phyloP scores from a whole-genome alignment of 2,329 filamentous ascomycete species.

The Fusarium beomiforme region DNA sequence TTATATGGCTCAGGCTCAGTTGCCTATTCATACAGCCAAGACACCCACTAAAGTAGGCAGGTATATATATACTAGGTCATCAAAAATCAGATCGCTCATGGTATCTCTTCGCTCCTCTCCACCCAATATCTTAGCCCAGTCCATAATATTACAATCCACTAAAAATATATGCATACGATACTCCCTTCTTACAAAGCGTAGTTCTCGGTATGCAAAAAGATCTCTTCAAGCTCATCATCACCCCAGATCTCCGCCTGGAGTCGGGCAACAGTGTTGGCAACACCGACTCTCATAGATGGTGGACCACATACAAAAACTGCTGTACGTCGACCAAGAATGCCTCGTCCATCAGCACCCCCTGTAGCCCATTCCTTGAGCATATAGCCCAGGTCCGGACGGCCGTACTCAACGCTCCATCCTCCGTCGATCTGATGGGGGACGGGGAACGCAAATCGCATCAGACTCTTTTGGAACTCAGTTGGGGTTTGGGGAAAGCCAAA shows the following conservation, averaged over 20 bases:
- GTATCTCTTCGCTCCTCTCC: conserved; percentile 38
- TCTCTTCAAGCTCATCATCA: conserved; percentile 82
- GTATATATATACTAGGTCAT: conserved; percentile 26
- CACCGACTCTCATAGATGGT: conserved; percentile 85
- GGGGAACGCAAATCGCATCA: conserved; percentile 91
- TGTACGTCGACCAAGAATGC: conserved; percentile 80
- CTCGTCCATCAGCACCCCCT: conserved; percentile 71
- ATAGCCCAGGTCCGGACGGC: conserved; percentile 85
- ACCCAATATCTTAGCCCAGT: background rate
- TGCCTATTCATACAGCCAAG: conserved; percentile 23
- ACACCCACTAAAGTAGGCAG: conserved; percentile 1
- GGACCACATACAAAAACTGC: conserved; percentile 96
- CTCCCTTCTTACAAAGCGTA: conserved; percentile 74
- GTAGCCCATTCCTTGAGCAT: conserved; percentile 86
- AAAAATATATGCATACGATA: background rate
- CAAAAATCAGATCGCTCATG: conserved; percentile 41
- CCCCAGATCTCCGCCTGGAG: conserved; percentile 87
- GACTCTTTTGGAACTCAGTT: conserved; percentile 86
- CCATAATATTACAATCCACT: conserved; percentile 36
- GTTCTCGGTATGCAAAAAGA: conserved; percentile 95
- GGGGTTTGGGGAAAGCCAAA: conserved; percentile 87
- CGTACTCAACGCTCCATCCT: conserved; percentile 93
- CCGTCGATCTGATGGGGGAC: conserved; percentile 74
- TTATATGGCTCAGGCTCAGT: conserved; percentile 27
- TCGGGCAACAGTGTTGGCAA: conserved; percentile 84